Conservation (phyloP, 768 basidiomycete species). For the Collybia sordida region DNA sequence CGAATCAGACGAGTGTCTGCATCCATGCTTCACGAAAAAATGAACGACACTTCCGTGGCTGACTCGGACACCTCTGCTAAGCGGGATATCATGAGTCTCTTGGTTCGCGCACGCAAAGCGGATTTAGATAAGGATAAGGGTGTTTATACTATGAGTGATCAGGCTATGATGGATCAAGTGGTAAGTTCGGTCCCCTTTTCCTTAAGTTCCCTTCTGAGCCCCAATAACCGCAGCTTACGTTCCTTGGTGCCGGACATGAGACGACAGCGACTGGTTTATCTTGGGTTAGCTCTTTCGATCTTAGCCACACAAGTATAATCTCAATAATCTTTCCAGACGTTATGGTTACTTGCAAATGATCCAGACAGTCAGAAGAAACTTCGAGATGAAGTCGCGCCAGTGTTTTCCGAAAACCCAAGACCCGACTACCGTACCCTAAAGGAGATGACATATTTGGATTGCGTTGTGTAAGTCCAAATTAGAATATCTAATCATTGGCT, state of each 20-base stretch:
- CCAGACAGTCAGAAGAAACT: slow-evolving; percentile 47
- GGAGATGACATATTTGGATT: slow-evolving; percentile 37
- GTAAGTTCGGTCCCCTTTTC: slow-evolving; percentile 22
- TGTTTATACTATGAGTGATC: slow-evolving; percentile 43
- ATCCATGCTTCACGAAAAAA: slow-evolving; percentile 40
- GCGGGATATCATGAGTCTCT: slow-evolving; percentile 52
- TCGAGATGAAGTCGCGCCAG: slow-evolving; percentile 48
- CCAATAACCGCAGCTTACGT: slow-evolving; percentile 36
- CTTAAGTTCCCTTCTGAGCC: neutral
- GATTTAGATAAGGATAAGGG: slow-evolving; percentile 29
- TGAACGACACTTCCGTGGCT: slow-evolving; percentile 30
- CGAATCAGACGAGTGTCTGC: slow-evolving; percentile 39
- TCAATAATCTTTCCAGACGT: slow-evolving; percentile 29
- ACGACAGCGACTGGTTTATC: slow-evolving; percentile 47
- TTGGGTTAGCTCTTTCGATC: slow-evolving; percentile 35
- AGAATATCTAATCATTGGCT: too few relatives aligned
- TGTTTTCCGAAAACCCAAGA: slow-evolving; percentile 31
- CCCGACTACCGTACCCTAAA: slow-evolving; percentile 42
- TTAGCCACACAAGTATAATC: neutral
- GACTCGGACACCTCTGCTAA: slow-evolving; percentile 39
- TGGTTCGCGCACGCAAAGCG: slow-evolving; percentile 42
- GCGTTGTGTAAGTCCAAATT: slow-evolving; percentile 29
- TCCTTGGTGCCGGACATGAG: slow-evolving; percentile 46
- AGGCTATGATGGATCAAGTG: slow-evolving; percentile 53
- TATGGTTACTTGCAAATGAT: slow-evolving; percentile 55